Evolutionary conservation across 345 rosid genomes (phyloP), one percentile per base, ranked within the genome.

Genomic region (Eutrema heterophyllum): DNA sequence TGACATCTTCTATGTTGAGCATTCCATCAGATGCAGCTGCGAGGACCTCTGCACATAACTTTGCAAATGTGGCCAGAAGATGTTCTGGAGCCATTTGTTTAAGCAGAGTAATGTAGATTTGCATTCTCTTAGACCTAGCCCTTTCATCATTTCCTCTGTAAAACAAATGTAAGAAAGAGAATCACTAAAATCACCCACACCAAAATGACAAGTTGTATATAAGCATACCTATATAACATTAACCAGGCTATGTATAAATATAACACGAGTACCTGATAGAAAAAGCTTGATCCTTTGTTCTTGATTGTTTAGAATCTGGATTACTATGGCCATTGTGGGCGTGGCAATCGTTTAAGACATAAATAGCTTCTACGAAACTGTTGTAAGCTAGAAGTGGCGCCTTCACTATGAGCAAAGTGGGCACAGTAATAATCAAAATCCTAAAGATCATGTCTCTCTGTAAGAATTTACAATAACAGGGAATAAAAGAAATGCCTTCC

Each of bases 41-140:
- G 55, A 95, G 97, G 76, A 95, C 83, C 82, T 95, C 97, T 8
- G 93, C 87, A 72, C 99, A 95, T 64, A 94, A 79, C 84, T 94
- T 92, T n/a, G 98, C 97, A 67, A 92, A 91, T 39, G 97, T 89
- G 40, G 97, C 98, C 75, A 94, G 73, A 33, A 91, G 89, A 77
- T 92, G 98, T 80, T 91, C 97, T 14, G 98, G 96, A 52, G 96
- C 96, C 98, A 94, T 94, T 87, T 92, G 97, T 75, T 88, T 92
- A 73, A 94, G 85, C 82, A 94, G 76, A 45, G 92, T 86, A 62
- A 81, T 60, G 69, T 91, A 92, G 44, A 92, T 85, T 51, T 76
- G 93, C 99, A 91, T 92, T 68, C 99, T 85, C 74, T 88, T 95
- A 43, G 97, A 83, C 80, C 88, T 86, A 32, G 93, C 78, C 44